phyloP scores from a whole-genome alignment of 305 asterid genomes.

The Fraxinus xanthoxyloides region DNA sequence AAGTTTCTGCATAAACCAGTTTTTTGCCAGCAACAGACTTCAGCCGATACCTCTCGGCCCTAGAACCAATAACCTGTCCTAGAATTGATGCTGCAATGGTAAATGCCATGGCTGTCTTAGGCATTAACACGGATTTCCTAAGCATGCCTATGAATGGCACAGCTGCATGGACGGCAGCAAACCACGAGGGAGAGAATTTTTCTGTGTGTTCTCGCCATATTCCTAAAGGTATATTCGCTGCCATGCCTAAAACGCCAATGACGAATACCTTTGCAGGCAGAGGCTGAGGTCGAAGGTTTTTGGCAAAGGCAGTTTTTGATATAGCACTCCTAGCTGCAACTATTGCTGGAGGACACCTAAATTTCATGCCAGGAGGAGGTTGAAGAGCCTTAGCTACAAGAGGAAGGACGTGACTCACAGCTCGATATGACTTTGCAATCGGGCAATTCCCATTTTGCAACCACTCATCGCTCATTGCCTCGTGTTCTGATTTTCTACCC shows the following conservation, averaged over 20 bases:
- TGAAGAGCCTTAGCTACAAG: slow-evolving; percentile 74
- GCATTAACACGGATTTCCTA: slow-evolving; percentile 75
- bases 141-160: slow-evolving; percentile 84
- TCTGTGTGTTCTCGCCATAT: slow-evolving; percentile 83
- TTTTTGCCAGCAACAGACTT: slow-evolving; percentile 39
- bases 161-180: slow-evolving; percentile 78
- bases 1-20: slow-evolving; percentile 21
- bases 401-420: slow-evolving; percentile 73
- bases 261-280: slow-evolving; percentile 70
- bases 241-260: slow-evolving; percentile 73
- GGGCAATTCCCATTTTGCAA: slow-evolving; percentile 82
- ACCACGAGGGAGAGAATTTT: slow-evolving; percentile 80
- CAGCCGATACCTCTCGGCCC: slow-evolving; percentile 74
- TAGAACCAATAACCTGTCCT: slow-evolving; percentile 81
- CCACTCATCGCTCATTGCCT: slow-evolving; percentile 47
- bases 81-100: slow-evolving; percentile 78
- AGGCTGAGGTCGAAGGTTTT: slow-evolving; percentile 83
- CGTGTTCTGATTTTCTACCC: slow-evolving; percentile 57
- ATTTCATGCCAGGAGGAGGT: slow-evolving; percentile 76
- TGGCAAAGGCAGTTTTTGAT: slow-evolving; percentile 72
- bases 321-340: slow-evolving; percentile 81
- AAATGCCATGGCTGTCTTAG: slow-evolving; percentile 80
- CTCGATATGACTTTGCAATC: slow-evolving; percentile 81
- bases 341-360: slow-evolving; percentile 65
- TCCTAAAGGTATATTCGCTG: slow-evolving; percentile 75